Evolutionary conservation across 2,329 filamentous ascomycete genomes (phyloP).

Genomic region (Phoma sp.): DNA sequence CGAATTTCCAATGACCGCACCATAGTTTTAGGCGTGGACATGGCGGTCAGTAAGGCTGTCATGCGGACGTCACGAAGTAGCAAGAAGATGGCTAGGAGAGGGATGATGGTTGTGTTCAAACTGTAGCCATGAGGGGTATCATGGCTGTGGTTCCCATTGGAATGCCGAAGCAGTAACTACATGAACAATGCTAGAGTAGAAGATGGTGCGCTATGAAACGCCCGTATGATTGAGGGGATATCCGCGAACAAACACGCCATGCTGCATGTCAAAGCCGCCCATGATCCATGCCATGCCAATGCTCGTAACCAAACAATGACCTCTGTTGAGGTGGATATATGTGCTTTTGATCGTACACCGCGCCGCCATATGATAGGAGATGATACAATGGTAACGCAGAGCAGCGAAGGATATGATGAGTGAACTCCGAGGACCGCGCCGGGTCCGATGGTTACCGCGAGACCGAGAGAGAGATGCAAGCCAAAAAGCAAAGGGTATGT

Average conservation of each 20-base stretch:
- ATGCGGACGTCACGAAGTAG: slow-evolving; percentile 17
- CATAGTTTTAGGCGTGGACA: slow-evolving; percentile 10
- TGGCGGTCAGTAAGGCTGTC: slow-evolving; percentile 21
- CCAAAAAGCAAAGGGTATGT: slow-evolving; percentile 30
- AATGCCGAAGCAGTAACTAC: slow-evolving; percentile 27
- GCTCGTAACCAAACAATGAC: slow-evolving; percentile 23
- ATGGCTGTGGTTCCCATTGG: slow-evolving; percentile 32
- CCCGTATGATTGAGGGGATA: slow-evolving; percentile 31
- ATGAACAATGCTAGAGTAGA: slow-evolving; percentile 28
- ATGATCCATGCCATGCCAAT: slow-evolving; percentile 24
- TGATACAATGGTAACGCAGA: slow-evolving; percentile 32
- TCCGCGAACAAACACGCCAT: slow-evolving; percentile 24
- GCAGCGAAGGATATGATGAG: slow-evolving; percentile 17
- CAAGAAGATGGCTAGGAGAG: not conserved
- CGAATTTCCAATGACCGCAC: slow-evolving; percentile 7
- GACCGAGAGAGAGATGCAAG: slow-evolving; percentile 26
- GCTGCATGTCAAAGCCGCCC: slow-evolving; percentile 18
- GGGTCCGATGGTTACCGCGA: slow-evolving; percentile 13
- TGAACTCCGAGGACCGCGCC: slow-evolving; percentile 14
- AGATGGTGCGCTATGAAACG: slow-evolving; percentile 25
- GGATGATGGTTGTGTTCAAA: slow-evolving; percentile 13
- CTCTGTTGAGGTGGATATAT: slow-evolving; percentile 26
- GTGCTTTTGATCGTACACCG: slow-evolving; percentile 45
- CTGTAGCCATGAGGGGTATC: slow-evolving; percentile 27
- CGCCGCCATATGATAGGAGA: slow-evolving; percentile 29